Conservation (phyloP, 148 eudicot genomes). For the Vaccinium vitisidaea region DNA sequence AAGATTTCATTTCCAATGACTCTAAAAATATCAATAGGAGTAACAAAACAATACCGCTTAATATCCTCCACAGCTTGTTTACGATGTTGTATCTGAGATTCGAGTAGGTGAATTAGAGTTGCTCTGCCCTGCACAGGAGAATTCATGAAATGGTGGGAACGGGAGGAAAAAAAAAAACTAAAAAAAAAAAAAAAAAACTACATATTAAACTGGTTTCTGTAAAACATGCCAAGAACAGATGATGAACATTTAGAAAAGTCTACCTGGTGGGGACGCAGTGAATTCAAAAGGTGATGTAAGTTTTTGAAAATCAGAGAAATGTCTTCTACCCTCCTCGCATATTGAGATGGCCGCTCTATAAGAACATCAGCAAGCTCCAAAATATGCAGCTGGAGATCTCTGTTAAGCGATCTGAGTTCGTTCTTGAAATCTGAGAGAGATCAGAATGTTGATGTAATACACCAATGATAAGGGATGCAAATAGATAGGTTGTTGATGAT, state of each 20-base stretch:
- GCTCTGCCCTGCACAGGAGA: constrained; percentile 69
- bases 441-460: neutral
- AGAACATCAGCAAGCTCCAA: constrained; percentile 97
- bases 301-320: constrained; percentile 87
- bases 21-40: neutral
- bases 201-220: neutral
- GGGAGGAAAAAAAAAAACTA: neutral
- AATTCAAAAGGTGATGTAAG: constrained; percentile 86
- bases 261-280: constrained; percentile 94
- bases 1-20: neutral
- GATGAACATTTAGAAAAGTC: neutral
- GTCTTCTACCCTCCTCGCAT: constrained; percentile 93
- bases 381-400: constrained; percentile 84
- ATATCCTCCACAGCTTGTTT: constrained; percentile 93
- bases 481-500: neutral
- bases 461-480: neutral
- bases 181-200: neutral
- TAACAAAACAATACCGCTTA: constrained; percentile 51
- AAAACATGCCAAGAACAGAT: neutral
- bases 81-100: constrained; percentile 87
- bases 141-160: neutral
- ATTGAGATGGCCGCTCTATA: constrained; percentile 87
- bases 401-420: constrained; percentile 75
- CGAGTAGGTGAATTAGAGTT: constrained; percentile 77
- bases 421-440: constrained; percentile 68